Percentiles rank a stretch among this genome's conserved stretches.
These are phyloP conservation scores for Moesziomyces sp. DNA, from an alignment of 1,284 basidiomycete genomes.

Conservation along the genomic window DNA sequence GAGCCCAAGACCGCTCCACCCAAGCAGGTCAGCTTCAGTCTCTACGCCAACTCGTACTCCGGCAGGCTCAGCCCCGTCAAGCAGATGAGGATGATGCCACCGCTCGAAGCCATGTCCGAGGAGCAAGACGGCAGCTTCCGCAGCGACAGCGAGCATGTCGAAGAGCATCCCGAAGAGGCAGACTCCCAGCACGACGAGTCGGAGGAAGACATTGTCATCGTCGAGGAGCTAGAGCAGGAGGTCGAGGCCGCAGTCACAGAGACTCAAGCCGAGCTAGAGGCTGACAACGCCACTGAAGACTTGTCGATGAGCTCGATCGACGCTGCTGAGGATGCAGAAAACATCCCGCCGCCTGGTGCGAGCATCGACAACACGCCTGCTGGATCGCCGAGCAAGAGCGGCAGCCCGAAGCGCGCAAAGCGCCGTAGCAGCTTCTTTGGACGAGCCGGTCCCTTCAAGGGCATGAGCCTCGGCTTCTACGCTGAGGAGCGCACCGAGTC, in stretches of 20 bases:
- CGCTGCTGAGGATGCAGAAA: conserved; percentile 14
- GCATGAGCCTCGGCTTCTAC: conserved; percentile 49
- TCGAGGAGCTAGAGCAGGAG: conserved; percentile 40
- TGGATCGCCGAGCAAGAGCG: conserved; percentile 26
- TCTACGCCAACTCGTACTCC: conserved; percentile 23
- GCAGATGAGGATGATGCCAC: conserved; percentile 46
- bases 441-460: conserved; percentile 42
- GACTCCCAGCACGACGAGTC: conserved; percentile 17
- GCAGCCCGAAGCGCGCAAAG: conserved; percentile 44
- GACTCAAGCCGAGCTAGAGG: not conserved
- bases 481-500: conserved; percentile 37
- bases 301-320: too few species aligned
- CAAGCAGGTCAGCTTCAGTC: conserved; percentile 47
- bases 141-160: conserved; percentile 16
- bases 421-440: conserved; percentile 56
- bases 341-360: conserved; percentile 9
- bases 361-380: conserved; percentile 5
- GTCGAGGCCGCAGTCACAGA: not conserved
- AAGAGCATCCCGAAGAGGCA: conserved; percentile 1
- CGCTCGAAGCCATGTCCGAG: conserved; percentile 45
- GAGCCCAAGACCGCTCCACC: conserved; percentile 45
- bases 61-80: conserved; percentile 45
- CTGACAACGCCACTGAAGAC: not conserved
- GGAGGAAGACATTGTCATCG: conserved; percentile 31
- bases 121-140: conserved; percentile 37